A percentile compares a stretch with the other conserved stretches of the same genome.
phyloP scores from a whole-genome alignment of 352 stramenopile genomes.

The Aphanomyces stellatus region DNA sequence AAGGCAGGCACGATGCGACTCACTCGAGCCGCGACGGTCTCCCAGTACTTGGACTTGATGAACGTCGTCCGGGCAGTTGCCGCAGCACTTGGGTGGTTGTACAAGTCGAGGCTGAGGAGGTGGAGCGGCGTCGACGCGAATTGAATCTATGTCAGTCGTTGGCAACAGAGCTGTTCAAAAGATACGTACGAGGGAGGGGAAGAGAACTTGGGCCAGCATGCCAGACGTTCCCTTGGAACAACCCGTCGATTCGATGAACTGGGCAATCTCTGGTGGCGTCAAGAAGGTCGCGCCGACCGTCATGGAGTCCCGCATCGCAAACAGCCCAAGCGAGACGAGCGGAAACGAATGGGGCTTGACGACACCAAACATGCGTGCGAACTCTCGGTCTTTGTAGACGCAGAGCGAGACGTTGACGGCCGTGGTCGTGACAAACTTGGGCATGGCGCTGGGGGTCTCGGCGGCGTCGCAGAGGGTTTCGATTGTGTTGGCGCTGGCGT shows the following conservation, averaged over 20 bases:
- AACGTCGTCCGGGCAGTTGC: conserved; percentile 37
- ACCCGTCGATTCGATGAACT: conserved; percentile 41
- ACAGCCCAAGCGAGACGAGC: conserved; percentile 67
- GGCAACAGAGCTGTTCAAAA: not conserved
- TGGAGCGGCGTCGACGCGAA: conserved; percentile 86
- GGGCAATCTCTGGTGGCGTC: conserved; percentile 47
- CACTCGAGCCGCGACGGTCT: conserved; percentile 71
- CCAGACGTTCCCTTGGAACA: conserved; percentile 43
- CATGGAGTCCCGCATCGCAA: conserved; percentile 76
- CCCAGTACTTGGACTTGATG: conserved; percentile 68
- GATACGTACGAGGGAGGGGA: conserved; percentile 71
- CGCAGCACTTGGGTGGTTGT: conserved; percentile 59
- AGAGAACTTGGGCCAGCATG: conserved; percentile 70
- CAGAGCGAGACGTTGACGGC: conserved; percentile 87
- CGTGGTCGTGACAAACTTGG: conserved; percentile 83
- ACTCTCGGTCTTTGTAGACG: conserved; percentile 87
- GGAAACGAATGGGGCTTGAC: conserved; percentile 64
- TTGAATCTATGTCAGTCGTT: conserved; percentile 37
- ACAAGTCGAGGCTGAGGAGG: conserved; percentile 79
- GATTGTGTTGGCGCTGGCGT: conserved; percentile 76
- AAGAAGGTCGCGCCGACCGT: conserved; percentile 86
- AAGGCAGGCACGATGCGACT: conserved; percentile 82
- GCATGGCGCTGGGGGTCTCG: conserved; percentile 69
- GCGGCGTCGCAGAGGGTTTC: conserved; percentile 74
- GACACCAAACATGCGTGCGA: conserved; percentile 86